A percentile compares a stretch with the other conserved stretches of the same genome.
These are phyloP conservation scores for Pythium plurisporium DNA, from an alignment of 352 stramenopile genomes.

Conservation along the genomic window DNA sequence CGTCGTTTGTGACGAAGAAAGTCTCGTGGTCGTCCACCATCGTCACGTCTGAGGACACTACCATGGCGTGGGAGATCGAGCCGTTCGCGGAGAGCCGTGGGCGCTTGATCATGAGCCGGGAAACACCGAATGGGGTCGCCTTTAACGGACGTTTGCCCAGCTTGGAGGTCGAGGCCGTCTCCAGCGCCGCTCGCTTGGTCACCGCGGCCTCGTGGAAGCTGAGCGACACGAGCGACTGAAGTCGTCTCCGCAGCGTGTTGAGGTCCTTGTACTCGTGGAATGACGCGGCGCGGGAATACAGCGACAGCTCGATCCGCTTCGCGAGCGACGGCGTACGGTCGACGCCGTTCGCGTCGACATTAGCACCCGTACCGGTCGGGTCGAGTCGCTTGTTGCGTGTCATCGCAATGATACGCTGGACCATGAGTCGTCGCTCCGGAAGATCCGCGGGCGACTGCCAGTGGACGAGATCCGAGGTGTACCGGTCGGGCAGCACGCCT, in stretches of 20 bases:
- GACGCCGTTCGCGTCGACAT: constrained; percentile 27
- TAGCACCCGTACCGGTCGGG: constrained; percentile 1
- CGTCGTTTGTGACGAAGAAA: constrained; percentile 73
- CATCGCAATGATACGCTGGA: constrained; percentile 87
- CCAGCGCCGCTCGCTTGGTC: constrained; percentile 34
- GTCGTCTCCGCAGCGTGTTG: constrained; percentile 70
- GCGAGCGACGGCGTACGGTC: constrained; percentile 75
- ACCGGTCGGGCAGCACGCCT: constrained; percentile 64
- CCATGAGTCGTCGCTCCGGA: constrained; percentile 74
- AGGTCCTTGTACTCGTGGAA: constrained; percentile 85
- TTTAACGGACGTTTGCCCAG: constrained; percentile 53
- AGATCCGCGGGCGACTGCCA: constrained; percentile 83
- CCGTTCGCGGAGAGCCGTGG: constrained; percentile 19
- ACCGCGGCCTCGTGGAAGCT: constrained; percentile 83
- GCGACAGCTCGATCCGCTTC: constrained; percentile 82
- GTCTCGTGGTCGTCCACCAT: constrained; percentile 14
- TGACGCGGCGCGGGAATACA: constrained; percentile 77
- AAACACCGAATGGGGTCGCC: constrained; percentile 51
- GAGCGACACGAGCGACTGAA: constrained; percentile 84
- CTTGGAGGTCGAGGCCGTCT: constrained; percentile 23
- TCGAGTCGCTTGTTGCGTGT: constrained; percentile 62
- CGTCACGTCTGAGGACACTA: background rate
- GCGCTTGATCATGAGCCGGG: constrained; percentile 56
- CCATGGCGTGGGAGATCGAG: background rate
- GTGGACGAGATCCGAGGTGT: constrained; percentile 71